Percentiles rank a stretch among this genome's conserved stretches.
These are phyloP conservation scores for Grosmannia penicillata DNA, from an alignment of 2,329 filamentous ascomycete species.

Conservation along the genomic window DNA sequence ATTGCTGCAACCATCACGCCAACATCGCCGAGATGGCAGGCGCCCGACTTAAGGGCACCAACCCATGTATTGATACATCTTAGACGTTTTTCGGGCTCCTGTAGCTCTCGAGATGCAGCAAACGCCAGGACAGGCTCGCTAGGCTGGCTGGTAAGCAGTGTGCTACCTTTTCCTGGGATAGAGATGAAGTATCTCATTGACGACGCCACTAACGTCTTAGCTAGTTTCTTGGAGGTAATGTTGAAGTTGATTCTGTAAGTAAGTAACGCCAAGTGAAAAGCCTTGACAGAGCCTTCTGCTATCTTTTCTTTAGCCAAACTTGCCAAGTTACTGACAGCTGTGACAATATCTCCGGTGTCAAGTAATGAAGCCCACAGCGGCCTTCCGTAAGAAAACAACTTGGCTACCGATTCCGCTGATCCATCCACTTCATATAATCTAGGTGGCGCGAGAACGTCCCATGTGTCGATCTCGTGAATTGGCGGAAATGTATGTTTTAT, in stretches of 20 bases:
- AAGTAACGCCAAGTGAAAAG: background rate
- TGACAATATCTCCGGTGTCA: background rate
- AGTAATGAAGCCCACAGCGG: background rate
- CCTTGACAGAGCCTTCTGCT: too few relatives aligned
- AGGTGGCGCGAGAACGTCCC: background rate
- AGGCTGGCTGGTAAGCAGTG: background rate
- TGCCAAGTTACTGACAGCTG: too few relatives aligned
- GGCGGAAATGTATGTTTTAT: background rate
- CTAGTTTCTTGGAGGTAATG: background rate
- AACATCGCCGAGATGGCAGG: background rate
- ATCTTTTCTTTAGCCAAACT: too few relatives aligned
- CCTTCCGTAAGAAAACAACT: background rate
- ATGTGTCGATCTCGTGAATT: background rate
- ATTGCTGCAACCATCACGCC: slow-evolving; percentile 1
- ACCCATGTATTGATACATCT: background rate
- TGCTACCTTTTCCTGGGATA: background rate
- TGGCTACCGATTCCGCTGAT: background rate
- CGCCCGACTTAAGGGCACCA: background rate
- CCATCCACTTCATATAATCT: background rate
- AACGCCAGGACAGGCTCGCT: slow-evolving; percentile 1
- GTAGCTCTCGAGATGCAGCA: background rate
- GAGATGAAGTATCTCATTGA: background rate
- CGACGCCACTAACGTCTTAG: background rate
- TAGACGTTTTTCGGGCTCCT: background rate
- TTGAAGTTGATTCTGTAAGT: background rate